Evolutionary conservation across 257 asterid genomes (phyloP).

Genomic region (Nicotiana undulata): DNA sequence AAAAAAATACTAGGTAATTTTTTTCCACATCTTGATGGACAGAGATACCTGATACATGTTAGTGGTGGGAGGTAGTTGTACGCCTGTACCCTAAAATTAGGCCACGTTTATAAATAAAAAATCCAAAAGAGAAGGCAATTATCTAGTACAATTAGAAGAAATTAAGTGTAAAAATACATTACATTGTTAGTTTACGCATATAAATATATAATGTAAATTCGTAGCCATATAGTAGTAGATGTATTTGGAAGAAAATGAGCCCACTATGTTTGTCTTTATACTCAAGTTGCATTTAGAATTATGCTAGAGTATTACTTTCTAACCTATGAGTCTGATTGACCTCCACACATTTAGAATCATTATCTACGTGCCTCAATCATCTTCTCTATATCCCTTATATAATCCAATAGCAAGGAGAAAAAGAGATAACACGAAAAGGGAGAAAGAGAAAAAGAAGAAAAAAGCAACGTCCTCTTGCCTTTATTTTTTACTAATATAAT

Average conservation of each 20-base stretch:
- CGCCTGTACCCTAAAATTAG: too few species aligned
- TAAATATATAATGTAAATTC: not conserved
- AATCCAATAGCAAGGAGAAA: not conserved
- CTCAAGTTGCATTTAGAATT: slow-evolving; percentile 16
- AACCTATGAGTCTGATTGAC: slow-evolving; percentile 12
- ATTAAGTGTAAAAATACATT: too few species aligned
- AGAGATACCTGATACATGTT: too few species aligned
- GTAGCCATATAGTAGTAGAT: not conserved
- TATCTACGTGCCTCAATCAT: slow-evolving; percentile 16
- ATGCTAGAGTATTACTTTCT: slow-evolving; percentile 18
- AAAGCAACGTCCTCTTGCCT: not conserved
- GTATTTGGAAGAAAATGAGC: not conserved
- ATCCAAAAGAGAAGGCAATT: too few species aligned
- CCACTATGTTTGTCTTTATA: slow-evolving; percentile 11
- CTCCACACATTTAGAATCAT: slow-evolving; percentile 46
- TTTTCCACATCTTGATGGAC: too few species aligned
- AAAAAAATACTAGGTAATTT: too few species aligned
- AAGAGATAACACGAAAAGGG: not conserved
- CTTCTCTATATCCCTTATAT: slow-evolving; percentile 7
- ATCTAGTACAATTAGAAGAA: too few species aligned
- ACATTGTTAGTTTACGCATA: too few species aligned
- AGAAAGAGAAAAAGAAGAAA: not conserved
- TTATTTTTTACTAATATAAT: not conserved
- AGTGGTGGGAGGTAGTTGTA: rapidly evolving
- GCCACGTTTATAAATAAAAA: too few species aligned